Evolutionary conservation across 805 yeast species (phyloP), one percentile per base, ranked within the genome.

Genomic region (Barnettozyma salicaria): DNA sequence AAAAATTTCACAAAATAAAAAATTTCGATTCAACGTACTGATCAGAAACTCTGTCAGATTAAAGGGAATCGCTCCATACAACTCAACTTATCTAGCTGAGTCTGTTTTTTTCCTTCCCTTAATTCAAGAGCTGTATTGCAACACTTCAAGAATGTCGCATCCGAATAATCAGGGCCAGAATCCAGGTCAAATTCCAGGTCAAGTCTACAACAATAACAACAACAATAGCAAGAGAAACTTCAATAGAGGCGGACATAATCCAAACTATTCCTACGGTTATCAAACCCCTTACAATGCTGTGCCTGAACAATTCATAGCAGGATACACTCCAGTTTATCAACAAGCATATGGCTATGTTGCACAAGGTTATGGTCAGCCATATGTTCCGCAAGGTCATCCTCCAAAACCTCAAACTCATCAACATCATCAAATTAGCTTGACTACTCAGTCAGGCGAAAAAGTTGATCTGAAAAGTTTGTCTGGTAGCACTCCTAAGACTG

Each of bases 381-480:
- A 29, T 16, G 27, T 9, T 19, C 39, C 33, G 14, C 30, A 32
- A 11, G 28, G 30, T 22, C 39, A 34, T 17, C 19, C 23, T 17
- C 40, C 33, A 10, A 36, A 37, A 18, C 17, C 42, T 10, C 42
- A 34, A 10, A 26, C 26, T 19, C 27, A 24, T 17, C 31, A 26
- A 23, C 37, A 38, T n/a, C 45, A 44, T 21, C 44, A 37, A 6
- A 33, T 53, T 25, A 45, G 47, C 17, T 27, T 53, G 9, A 53
- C 58, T 6, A 50, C 49, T 9, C 45, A 47, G 12, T 29, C 40
- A 12, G 58, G 58, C 27, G 58, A 53, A 33, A 40, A 43, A 14
- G 51, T 53, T 34, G 58, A 53, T 24, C 12, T 53, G 8, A 41
- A 41, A n/a, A 13, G 37, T 6, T 24, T 50, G 11, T 24, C 37